Percentiles rank a stretch among this genome's conserved stretches.
These are phyloP conservation scores for Diaporthe sp. DNA, from an alignment of 2,329 filamentous ascomycete genomes.

Conservation along the genomic window DNA sequence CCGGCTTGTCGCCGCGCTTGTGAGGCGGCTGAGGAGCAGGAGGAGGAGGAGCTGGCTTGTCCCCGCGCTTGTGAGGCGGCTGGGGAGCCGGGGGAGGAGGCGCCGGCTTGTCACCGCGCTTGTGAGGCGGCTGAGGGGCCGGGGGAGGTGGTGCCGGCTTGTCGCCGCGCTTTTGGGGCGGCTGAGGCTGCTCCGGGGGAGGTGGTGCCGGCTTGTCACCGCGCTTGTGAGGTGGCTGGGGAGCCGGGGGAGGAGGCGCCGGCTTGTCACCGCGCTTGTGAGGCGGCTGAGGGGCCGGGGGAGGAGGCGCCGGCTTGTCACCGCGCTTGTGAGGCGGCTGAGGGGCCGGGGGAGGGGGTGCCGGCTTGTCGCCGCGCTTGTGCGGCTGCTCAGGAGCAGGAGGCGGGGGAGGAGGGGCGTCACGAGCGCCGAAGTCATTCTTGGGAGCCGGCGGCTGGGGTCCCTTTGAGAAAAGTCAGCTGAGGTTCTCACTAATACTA, in stretches of 20 bases:
- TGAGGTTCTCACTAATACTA: neutral
- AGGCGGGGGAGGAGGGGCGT: neutral
- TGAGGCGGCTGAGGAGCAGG: neutral
- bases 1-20: neutral
- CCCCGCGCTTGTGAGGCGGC: neutral
- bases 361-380: neutral
- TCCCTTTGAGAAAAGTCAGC: neutral
- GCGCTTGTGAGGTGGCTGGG: neutral
- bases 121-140: neutral
- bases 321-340: neutral
- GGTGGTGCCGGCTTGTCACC: neutral
- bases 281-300: neutral
- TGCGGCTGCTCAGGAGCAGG: slow-evolving; percentile 4
- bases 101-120: neutral
- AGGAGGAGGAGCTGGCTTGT: neutral
- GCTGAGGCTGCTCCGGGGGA: neutral
- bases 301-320: neutral
- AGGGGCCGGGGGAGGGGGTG: neutral
- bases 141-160: neutral
- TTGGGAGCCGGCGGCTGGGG: slow-evolving; percentile 11
- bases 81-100: neutral
- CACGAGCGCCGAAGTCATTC: neutral
- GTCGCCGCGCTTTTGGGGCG: neutral
- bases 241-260: neutral
- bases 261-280: neutral